phyloP scores from a whole-genome alignment of 441 rosid genomes.

The Gossypium schwendimanii region DNA sequence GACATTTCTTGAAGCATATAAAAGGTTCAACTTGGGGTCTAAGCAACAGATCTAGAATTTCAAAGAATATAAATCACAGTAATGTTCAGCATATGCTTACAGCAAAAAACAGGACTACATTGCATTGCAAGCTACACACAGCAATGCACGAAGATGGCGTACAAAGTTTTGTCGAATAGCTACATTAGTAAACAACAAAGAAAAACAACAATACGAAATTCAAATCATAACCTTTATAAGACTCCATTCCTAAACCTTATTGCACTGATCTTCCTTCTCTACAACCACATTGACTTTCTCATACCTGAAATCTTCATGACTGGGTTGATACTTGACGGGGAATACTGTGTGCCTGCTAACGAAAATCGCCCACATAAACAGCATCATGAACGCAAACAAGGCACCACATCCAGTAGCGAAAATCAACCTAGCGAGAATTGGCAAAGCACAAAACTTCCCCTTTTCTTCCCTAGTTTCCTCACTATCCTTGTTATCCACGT shows the following conservation, averaged over 20 bases:
- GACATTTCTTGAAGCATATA: background rate
- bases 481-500: background rate
- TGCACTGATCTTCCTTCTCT: conserved; percentile 17
- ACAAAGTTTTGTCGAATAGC: background rate
- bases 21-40: background rate
- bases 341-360: conserved; percentile 18
- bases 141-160: background rate
- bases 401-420: conserved; percentile 37
- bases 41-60: background rate
- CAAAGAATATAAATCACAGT: background rate
- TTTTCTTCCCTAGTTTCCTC: conserved; percentile 13
- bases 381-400: conserved; percentile 26
- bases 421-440: conserved; percentile 31
- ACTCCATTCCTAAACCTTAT: conserved; percentile 12
- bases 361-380: conserved; percentile 29
- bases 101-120: background rate
- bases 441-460: conserved; percentile 24
- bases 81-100: background rate
- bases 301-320: conserved; percentile 28
- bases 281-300: conserved; percentile 30
- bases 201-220: background rate
- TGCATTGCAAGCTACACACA: background rate
- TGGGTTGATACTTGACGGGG: conserved; percentile 10
- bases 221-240: conserved; percentile 3
- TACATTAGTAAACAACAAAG: background rate